These are phyloP conservation scores for Orychophragmus violaceus DNA, from an alignment of 345 rosid genomes.

Conservation along the genomic window DNA sequence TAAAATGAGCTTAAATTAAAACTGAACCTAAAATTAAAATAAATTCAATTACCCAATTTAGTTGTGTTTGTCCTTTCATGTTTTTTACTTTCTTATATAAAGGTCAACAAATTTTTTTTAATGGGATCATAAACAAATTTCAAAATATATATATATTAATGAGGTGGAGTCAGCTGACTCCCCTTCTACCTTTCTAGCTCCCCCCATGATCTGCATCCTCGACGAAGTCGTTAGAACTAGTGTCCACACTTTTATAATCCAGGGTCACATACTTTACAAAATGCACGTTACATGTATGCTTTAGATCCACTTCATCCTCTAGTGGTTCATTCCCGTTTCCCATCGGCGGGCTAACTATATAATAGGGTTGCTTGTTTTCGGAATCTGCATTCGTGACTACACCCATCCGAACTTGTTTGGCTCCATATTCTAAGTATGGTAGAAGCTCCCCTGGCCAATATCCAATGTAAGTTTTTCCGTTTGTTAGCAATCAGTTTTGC, in stretches of 20 bases:
- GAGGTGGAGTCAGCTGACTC: too few relatives aligned
- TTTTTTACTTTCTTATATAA: too few relatives aligned
- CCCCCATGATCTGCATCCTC: not conserved
- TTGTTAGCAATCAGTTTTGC: not conserved
- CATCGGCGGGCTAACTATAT: not conserved
- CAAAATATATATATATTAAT: too few relatives aligned
- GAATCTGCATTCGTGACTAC: not conserved
- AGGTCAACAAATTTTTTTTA: too few relatives aligned
- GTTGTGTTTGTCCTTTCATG: too few relatives aligned
- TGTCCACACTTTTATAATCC: not conserved
- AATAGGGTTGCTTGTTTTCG: not conserved
- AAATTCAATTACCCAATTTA: too few relatives aligned
- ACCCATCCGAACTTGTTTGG: not conserved
- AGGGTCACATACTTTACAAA: not conserved
- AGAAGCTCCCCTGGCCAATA: not conserved
- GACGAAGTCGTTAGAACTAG: not conserved
- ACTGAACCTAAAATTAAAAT: too few relatives aligned
- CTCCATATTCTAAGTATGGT: not conserved
- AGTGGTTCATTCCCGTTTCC: constrained; percentile 3
- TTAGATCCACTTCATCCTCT: not conserved
- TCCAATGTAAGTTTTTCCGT: not conserved
- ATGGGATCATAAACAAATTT: too few relatives aligned
- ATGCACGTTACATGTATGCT: constrained; percentile 6
- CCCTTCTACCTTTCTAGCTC: too few relatives aligned
- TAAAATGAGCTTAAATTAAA: too few relatives aligned